Evolutionary conservation across 768 basidiomycete species (phyloP), one percentile per base, ranked within the genome.

Genomic region (Antrodiella citrinella): DNA sequence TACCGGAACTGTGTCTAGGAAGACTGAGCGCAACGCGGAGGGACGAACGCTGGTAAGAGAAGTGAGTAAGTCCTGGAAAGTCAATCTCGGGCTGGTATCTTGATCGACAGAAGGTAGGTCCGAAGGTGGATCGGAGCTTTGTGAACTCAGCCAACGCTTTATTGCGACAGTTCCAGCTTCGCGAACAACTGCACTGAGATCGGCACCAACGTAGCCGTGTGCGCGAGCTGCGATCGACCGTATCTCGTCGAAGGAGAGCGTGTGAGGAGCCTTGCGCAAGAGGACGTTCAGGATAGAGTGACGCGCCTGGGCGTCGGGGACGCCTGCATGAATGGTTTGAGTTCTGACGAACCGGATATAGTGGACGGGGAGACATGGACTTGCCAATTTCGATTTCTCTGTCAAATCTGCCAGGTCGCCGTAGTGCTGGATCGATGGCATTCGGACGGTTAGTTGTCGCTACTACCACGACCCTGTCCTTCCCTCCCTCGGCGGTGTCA

Each of bases 121-220:
- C 12, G 39, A 22, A 7, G 39, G 47, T 1, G 59, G 22, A 19
- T 39, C 48, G 23, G 57, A 50, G 26, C 51, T 54, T 30, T 51
- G 57, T 49, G 62, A 23, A 5, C 59, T 48, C 22, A 86, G 67
- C 81, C 81, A 88, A 15, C 86, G 82, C 59, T 94, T 94, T 63
- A 99, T 95, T 2, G 93, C 88, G 19, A 81, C 66, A 2, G 92
- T 93, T 2, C 94, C 94, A 7, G 93, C 93, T 67, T 95, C 90
- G 25, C 95, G 86, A 20, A 97, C 81, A 48, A 97, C 82, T 0
- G 93, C 91, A 25, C 85, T 83, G 41, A 99, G 75, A 66, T 99
- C 96, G 4, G 96, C 96, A 4, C 95, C 96, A 43, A 99, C 96
- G 63, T 94, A 98, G 0, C 96, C 96, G 55, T 99, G 92, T 10